phyloP scores from a whole-genome alignment of 257 asterid species.

The Sherardia arvensis region DNA sequence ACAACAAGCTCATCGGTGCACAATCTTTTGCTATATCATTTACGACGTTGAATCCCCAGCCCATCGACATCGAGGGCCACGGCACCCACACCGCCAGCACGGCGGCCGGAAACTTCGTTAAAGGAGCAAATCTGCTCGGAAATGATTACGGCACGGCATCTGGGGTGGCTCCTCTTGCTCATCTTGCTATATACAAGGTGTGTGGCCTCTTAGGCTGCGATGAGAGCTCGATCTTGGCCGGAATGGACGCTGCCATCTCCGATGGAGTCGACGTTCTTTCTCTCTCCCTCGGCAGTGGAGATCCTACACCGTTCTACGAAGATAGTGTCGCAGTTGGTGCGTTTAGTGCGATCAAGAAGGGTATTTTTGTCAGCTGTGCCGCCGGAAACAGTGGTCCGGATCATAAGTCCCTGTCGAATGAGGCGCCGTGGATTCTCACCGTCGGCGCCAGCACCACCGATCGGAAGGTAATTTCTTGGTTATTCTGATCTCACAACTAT shows the following conservation, averaged over 20 bases:
- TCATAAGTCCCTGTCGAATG: neutral
- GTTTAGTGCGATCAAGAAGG: neutral
- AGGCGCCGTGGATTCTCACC: constrained; percentile 4
- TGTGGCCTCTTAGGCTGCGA: neutral
- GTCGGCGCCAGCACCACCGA: constrained; percentile 8
- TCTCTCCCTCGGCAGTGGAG: neutral
- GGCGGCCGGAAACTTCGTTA: neutral
- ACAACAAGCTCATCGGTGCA: constrained; percentile 5
- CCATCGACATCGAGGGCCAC: neutral
- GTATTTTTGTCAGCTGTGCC: constrained; percentile 8
- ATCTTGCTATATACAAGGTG: neutral
- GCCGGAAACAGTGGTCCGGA: neutral
- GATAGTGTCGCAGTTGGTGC: neutral
- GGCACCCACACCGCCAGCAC: constrained; percentile 4
- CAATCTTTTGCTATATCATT: neutral
- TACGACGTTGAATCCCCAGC: neutral
- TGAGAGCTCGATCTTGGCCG: neutral
- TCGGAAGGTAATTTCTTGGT: neutral
- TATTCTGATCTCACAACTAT: too few species aligned
- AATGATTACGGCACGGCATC: constrained; percentile 6
- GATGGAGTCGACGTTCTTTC: constrained; percentile 7
- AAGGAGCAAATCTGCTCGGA: neutral
- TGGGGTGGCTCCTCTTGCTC: constrained; percentile 8
- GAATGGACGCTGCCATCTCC: neutral
- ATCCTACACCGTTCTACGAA: neutral